These are phyloP conservation scores for Fusarium tanahbumbuense DNA, from an alignment of 2,329 filamentous ascomycete genomes.

Conservation along the genomic window DNA sequence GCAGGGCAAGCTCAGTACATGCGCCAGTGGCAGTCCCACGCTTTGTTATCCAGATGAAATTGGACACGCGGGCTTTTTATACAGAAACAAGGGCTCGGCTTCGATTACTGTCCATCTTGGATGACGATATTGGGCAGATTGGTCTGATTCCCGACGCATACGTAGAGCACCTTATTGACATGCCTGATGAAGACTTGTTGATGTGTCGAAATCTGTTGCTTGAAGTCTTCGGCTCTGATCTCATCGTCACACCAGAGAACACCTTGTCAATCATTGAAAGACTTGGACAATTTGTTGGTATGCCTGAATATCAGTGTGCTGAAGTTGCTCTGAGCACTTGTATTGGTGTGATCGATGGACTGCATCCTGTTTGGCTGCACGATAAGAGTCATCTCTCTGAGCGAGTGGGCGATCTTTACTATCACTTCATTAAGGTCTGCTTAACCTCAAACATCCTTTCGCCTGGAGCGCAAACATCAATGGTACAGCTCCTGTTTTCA, in stretches of 20 bases:
- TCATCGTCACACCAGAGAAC: slow-evolving; percentile 61
- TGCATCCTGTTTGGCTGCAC: slow-evolving; percentile 72
- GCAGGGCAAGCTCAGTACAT: slow-evolving; percentile 55
- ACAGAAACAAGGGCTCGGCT: slow-evolving; percentile 60
- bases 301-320: slow-evolving; percentile 74
- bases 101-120: slow-evolving; percentile 57
- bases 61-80: slow-evolving; percentile 61
- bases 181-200: slow-evolving; percentile 66
- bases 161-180: slow-evolving; percentile 61
- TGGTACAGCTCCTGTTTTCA: slow-evolving; percentile 76
- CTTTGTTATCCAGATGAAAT: slow-evolving; percentile 55
- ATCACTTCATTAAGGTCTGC: slow-evolving; percentile 76
- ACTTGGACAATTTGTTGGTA: slow-evolving; percentile 63
- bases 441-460: slow-evolving; percentile 78
- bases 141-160: slow-evolving; percentile 64
- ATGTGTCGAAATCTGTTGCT: slow-evolving; percentile 61
- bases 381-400: slow-evolving; percentile 70
- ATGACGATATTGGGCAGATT: slow-evolving; percentile 58
- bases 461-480: slow-evolving; percentile 71
- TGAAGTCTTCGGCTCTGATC: slow-evolving; percentile 66
- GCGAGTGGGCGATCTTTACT: slow-evolving; percentile 79
- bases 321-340: slow-evolving; percentile 77
- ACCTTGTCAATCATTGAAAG: slow-evolving; percentile 62
- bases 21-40: slow-evolving; percentile 59
- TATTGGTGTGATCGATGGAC: slow-evolving; percentile 73